Evolutionary conservation across 2,329 filamentous ascomycete genomes (phyloP).

Genomic region (Aureobasidium sp.): DNA sequence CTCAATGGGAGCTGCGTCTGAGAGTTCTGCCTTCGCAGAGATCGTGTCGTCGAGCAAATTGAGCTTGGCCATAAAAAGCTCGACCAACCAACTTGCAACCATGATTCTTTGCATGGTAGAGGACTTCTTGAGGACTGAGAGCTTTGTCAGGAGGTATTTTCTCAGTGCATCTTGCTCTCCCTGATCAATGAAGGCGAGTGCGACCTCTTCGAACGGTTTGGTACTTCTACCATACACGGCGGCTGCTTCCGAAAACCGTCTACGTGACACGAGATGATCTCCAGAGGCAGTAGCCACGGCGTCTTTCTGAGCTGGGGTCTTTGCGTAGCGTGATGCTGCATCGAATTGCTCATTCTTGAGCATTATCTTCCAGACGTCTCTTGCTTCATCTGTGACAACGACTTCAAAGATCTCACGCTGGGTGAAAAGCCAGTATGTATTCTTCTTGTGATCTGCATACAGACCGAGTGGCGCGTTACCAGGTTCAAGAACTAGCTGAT

Average conservation of each 20-base stretch:
- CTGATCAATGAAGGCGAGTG: slow-evolving; percentile 81
- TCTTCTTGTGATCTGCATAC: slow-evolving; percentile 84
- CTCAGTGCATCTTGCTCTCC: slow-evolving; percentile 84
- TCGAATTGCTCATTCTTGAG: slow-evolving; percentile 82
- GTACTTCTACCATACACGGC: slow-evolving; percentile 89
- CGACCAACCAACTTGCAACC: slow-evolving; percentile 90
- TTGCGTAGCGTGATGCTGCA: slow-evolving; percentile 76
- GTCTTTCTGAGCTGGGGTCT: slow-evolving; percentile 74
- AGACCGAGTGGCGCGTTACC: slow-evolving; percentile 77
- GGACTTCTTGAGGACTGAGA: slow-evolving; percentile 73
- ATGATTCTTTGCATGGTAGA: slow-evolving; percentile 89
- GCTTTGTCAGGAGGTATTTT: slow-evolving; percentile 80
- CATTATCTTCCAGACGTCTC: slow-evolving; percentile 94
- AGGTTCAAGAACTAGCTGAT: slow-evolving; percentile 75
- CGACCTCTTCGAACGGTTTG: slow-evolving; percentile 95
- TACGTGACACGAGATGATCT: slow-evolving; percentile 75
- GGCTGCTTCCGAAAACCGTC: slow-evolving; percentile 78
- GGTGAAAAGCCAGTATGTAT: slow-evolving; percentile 96
- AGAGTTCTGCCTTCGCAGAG: slow-evolving; percentile 77
- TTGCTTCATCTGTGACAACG: slow-evolving; percentile 79
- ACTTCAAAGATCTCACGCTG: slow-evolving; percentile 88
- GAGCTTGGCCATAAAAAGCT: slow-evolving; percentile 95
- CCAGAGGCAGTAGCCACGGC: slow-evolving; percentile 87
- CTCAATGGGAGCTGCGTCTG: slow-evolving; percentile 51
- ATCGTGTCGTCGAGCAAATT: slow-evolving; percentile 93